These are phyloP conservation scores for Wallacemonas collosoma DNA, from an alignment of 208 protist species.

Conservation along the genomic window DNA sequence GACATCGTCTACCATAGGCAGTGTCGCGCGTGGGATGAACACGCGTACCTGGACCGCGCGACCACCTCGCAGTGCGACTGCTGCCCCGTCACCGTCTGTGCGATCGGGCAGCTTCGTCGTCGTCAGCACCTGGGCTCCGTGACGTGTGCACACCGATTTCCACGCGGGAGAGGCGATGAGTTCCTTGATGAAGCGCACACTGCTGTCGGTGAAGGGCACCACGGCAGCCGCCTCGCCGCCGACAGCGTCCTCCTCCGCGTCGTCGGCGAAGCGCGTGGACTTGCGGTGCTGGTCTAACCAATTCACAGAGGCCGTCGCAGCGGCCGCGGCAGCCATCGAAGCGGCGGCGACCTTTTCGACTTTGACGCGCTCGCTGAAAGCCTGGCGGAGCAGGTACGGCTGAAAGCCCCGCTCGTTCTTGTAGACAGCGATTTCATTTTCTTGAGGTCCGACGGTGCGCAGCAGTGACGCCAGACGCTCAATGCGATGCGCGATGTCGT, in stretches of 20 bases:
- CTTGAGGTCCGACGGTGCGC: slow-evolving; percentile 27
- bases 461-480: slow-evolving; percentile 27
- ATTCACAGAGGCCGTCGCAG: not conserved
- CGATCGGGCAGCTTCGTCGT: not conserved
- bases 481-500: slow-evolving; percentile 16
- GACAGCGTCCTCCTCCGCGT: not conserved
- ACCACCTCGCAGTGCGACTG: not conserved
- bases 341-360: not conserved
- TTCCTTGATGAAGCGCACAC: slow-evolving; percentile 29
- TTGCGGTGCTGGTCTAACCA: slow-evolving; percentile 19
- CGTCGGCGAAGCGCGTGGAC: slow-evolving; percentile 6
- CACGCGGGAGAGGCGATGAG: slow-evolving; percentile 22
- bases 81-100: not conserved
- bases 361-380: slow-evolving; percentile 24
- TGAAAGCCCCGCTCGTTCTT: slow-evolving; percentile 45
- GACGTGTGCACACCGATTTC: not conserved
- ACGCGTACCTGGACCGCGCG: slow-evolving; percentile 23
- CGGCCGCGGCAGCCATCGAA: not conserved
- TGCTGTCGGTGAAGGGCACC: not conserved
- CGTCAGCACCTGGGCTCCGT: slow-evolving; percentile 16
- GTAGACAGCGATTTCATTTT: slow-evolving; percentile 39
- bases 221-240: not conserved
- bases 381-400: slow-evolving; percentile 27
- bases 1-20: slow-evolving; percentile 32
- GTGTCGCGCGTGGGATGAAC: slow-evolving; percentile 28